These are phyloP conservation scores for Cokeromyces recurvatus DNA, from an alignment of 371 early-diverging fungal species.

Conservation along the genomic window DNA sequence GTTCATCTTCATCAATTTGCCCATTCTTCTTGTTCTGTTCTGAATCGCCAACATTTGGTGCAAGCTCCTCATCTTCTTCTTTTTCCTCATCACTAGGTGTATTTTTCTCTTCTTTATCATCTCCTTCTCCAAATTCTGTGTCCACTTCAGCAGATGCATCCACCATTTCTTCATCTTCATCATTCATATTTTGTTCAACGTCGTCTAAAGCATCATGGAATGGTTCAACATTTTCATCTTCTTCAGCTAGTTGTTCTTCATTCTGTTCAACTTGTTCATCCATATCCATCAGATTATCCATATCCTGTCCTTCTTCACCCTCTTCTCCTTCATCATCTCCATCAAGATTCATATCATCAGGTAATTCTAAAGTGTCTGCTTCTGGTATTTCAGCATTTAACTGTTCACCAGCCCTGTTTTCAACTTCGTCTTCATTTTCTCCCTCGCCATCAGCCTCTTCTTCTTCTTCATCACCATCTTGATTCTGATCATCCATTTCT, in stretches of 20 bases:
- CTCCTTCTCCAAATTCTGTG: conserved; percentile 39
- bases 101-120: conserved; percentile 28
- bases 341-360: conserved; percentile 65
- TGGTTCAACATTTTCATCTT: conserved; percentile 28
- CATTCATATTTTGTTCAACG: conserved; percentile 24
- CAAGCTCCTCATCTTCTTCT: conserved; percentile 42
- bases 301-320: conserved; percentile 30
- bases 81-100: conserved; percentile 24
- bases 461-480: conserved; percentile 36
- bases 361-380: conserved; percentile 56
- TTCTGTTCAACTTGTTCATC: conserved; percentile 31
- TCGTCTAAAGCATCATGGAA: conserved; percentile 44
- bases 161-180: conserved; percentile 29
- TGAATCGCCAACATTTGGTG: conserved; percentile 47
- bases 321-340: conserved; percentile 38
- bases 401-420: conserved; percentile 48
- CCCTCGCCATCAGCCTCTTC: conserved; percentile 26
- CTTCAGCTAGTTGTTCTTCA: conserved; percentile 26
- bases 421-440: conserved; percentile 37
- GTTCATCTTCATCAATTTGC: conserved; percentile 33
- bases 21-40: conserved; percentile 38
- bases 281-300: conserved; percentile 40
- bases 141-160: conserved; percentile 29
- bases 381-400: conserved; percentile 60
- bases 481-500: conserved; percentile 40